Evolutionary conservation across 345 rosid species (phyloP), one percentile per base, ranked within the genome.

Genomic region (Salix udensis): DNA sequence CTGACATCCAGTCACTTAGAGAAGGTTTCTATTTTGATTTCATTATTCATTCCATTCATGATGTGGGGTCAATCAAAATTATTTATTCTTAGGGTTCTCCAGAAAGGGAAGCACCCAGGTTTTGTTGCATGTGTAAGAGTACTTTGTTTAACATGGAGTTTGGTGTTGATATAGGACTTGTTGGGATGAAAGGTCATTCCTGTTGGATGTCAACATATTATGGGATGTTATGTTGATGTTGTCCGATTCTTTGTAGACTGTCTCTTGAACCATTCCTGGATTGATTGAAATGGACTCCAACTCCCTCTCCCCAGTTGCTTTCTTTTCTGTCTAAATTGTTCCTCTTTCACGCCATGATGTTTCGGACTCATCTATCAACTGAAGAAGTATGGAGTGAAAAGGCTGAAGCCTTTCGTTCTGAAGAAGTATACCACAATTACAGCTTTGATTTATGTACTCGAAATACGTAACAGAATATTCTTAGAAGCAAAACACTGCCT

Each of bases 1-100:
- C 73, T 73, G 83, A 62, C 79, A 72, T 72, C 60, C 68, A 50
- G 70, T 76, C 62, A 18, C 26, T 71, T 73, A 70, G 79, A 37
- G 58, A 70, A 24, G 30, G 42, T 46, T 26, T 34, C 68, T 37
- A 6, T 34, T 65, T 73, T 62, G 37, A 28, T 71, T 78, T 21
- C n/a, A 37, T 72, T 69, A 61, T 72, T 75, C 62, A 69, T 73
- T 76, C 74, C 66, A 67, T 81, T 81, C 52, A 23, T 37, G 60
- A 23, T 71, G 73, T 68, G 72, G 70, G 71, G 75, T 61, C 24
- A 10, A 62, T 48, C 70, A 31, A 69, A 30, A 62, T 76, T 73
- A 74, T 69, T 77, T 73, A 40, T 76, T 76, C 60, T 58, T 80
- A 36, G 74, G 73, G 70, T 61, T 31, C 46, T 71, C 40, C 50